phyloP scores from a whole-genome alignment of 345 rosid species.

The Syzygium aromaticum region DNA sequence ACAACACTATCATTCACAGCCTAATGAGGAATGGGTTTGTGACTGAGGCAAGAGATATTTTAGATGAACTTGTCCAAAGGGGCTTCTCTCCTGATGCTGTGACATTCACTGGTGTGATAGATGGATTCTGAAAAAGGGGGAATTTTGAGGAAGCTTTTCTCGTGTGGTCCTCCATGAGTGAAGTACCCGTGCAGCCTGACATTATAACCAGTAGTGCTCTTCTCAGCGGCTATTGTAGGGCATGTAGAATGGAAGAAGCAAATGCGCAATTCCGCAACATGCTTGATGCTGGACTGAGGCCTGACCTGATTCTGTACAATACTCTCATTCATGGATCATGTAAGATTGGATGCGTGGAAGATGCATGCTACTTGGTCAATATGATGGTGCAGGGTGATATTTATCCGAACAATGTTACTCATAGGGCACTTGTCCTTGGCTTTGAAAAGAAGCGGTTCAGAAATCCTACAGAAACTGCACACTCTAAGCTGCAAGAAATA shows the following conservation, averaged over 20 bases:
- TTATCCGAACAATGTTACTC: conserved; percentile 27
- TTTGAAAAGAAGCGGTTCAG: conserved; percentile 18
- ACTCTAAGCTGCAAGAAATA: conserved; percentile 20
- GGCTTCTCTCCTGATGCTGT: conserved; percentile 29
- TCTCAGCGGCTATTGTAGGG: conserved; percentile 40
- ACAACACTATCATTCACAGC: conserved; percentile 40
- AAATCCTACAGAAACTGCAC: conserved; percentile 26
- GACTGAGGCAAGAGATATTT: conserved; percentile 29
- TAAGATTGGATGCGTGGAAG: conserved; percentile 20
- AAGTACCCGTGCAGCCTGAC: conserved; percentile 32
- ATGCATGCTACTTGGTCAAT: conserved; percentile 30
- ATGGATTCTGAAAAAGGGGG: conserved; percentile 30
- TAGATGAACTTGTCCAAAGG: conserved; percentile 33
- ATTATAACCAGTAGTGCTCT: conserved; percentile 42
- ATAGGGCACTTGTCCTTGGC: conserved; percentile 28
- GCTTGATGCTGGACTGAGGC: conserved; percentile 32
- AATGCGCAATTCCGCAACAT: conserved; percentile 27
- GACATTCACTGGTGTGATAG: conserved; percentile 42
- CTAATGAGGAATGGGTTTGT: conserved; percentile 30
- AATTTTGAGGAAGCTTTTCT: conserved; percentile 43
- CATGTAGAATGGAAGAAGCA: conserved; percentile 29
- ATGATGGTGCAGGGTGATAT: conserved; percentile 33
- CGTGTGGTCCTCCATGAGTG: conserved; percentile 39
- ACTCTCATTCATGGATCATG: conserved; percentile 44
- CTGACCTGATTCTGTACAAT: conserved; percentile 37